Evolutionary conservation across 2,329 filamentous ascomycete species (phyloP), one percentile per base, ranked within the genome.

Genomic region (Plectosphaerella sp.): DNA sequence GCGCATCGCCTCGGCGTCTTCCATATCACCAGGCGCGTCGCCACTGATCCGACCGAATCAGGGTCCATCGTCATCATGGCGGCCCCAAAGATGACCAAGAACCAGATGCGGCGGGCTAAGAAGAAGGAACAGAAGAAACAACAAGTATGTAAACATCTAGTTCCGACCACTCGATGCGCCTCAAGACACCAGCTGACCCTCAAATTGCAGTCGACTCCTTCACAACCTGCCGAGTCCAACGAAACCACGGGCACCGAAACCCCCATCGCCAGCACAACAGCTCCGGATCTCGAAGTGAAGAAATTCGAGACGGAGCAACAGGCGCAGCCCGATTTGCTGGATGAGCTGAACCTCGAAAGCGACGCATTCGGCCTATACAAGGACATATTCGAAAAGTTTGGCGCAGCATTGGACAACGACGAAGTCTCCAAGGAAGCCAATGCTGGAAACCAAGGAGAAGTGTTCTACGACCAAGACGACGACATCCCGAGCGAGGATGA

Each of bases 101-200:
- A 97, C 72, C 91, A 96, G 73, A 87, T 92, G 77, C 84, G 91
- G 69, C 86, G 93, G 69, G 89, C 91, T 47, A 92, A 93, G 78
- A 96, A 94, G 82, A 97, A 96, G 85, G 88, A 91, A 63, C 84
- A 90, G 67, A 95, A 95, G 75, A 85, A 85, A 64, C 72, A 82
- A 59, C 73, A 79, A 49, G 82, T 83, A 33, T 8, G 20, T 24
- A 47, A n/a, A 47, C 54, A 10, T 12, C 28, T 33, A 10, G 28
- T 12, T 7, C 11, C 11, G 3, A 2, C 11, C 28, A 12, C 8
- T 33, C 28, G 28, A 33, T 33, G 28, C 11, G 28, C 28, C 22
- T 9, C 28, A 9, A 33, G 28, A 10, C 28, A 3, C 4, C 18
- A 10, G 16, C 41, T 43, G 16, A 43, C 16, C 12, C 7, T n/a